These are phyloP conservation scores for Phytophthora meadii DNA, from an alignment of 352 stramenopile genomes.

Conservation along the genomic window DNA sequence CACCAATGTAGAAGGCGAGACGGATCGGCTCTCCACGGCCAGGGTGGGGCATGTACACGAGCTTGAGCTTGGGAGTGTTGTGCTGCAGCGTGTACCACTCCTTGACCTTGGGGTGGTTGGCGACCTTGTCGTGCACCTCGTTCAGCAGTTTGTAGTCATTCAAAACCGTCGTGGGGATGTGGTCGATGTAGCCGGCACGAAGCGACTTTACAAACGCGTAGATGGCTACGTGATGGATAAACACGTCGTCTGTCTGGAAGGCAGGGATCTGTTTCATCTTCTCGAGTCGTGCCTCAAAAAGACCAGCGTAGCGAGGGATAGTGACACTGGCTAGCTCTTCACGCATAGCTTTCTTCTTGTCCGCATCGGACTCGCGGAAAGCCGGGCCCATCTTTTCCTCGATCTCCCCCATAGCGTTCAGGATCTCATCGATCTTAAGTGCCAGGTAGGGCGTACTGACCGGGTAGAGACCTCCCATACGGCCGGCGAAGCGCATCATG, in stretches of 20 bases:
- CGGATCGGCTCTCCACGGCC: conserved; percentile 59
- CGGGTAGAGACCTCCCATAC: conserved; percentile 62
- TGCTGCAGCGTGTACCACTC: conserved; percentile 47
- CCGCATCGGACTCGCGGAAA: conserved; percentile 40
- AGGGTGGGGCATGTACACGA: conserved; percentile 63
- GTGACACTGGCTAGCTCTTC: conserved; percentile 39
- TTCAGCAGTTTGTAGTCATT: conserved; percentile 45
- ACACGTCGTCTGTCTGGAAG: conserved; percentile 44
- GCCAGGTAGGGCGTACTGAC: conserved; percentile 43
- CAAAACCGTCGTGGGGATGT: conserved; percentile 44
- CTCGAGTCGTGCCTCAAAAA: conserved; percentile 42
- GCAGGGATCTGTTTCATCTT: conserved; percentile 45
- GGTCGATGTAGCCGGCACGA: conserved; percentile 42
- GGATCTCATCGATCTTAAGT: conserved; percentile 67
- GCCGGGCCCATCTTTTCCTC: conserved; percentile 37
- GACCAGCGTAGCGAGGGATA: conserved; percentile 37
- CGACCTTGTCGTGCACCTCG: conserved; percentile 36
- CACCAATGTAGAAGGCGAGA: conserved; percentile 56
- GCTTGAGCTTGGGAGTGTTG: conserved; percentile 42
- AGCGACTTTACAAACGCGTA: conserved; percentile 43
- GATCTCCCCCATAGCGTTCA: conserved; percentile 49
- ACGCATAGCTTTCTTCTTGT: conserved; percentile 46
- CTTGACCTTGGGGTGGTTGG: conserved; percentile 42
- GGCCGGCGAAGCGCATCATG: conserved; percentile 77
- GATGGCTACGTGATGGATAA: conserved; percentile 46